phyloP scores from a whole-genome alignment of 129 eudicot species.

The Smallanthus sonchifolius region DNA sequence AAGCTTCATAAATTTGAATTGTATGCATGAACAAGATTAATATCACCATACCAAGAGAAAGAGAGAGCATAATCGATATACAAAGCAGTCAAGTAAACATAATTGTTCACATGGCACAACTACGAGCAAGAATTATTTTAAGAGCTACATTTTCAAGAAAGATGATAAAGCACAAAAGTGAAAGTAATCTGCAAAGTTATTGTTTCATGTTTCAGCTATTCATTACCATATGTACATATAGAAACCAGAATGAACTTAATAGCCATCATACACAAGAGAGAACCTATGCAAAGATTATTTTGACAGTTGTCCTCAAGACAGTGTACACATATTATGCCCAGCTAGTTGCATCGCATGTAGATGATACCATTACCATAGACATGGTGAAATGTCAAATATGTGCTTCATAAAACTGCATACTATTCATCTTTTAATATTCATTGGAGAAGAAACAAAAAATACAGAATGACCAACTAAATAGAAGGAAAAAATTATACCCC shows the following conservation, averaged over 20 bases:
- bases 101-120: background rate
- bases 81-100: background rate
- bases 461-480: background rate
- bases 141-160: background rate
- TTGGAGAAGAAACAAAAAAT: background rate
- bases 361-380: constrained; percentile 12
- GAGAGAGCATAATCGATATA: background rate
- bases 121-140: background rate
- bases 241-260: background rate
- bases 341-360: background rate
- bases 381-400: constrained; percentile 1
- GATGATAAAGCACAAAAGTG: constrained; percentile 7
- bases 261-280: constrained; percentile 6
- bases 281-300: background rate
- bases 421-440: background rate
- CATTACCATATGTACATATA: constrained; percentile 1
- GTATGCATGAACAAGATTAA: constrained; percentile 10
- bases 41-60: constrained; percentile 1
- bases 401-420: constrained; percentile 10
- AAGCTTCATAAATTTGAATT: constrained; percentile 9
- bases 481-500: constrained; percentile 51
- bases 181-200: background rate
- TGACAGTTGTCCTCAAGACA: background rate
- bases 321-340: background rate
- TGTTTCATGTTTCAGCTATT: background rate